Conservation (phyloP, 2,329 filamentous ascomycete genomes). For the Phyllosticta paracitricarpa region DNA sequence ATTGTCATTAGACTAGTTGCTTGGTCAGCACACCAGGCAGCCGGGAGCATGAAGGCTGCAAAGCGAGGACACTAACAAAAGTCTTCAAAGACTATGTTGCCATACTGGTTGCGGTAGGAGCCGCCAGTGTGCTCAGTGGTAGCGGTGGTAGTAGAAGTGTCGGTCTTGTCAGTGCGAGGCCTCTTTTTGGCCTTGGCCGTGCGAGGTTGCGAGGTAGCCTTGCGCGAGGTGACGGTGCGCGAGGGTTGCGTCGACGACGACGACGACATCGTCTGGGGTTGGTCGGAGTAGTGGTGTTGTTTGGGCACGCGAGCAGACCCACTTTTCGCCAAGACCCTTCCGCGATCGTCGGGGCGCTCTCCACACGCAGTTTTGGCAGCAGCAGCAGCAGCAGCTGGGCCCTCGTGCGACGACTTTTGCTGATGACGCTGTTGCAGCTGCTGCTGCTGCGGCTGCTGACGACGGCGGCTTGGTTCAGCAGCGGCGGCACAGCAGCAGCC, state of each 20-base stretch:
- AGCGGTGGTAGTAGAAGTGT: neutral
- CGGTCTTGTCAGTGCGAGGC: neutral
- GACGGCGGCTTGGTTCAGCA: slow-evolving; percentile 2
- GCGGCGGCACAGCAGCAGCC: neutral
- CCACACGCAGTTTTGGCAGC: neutral
- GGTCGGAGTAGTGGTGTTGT: neutral
- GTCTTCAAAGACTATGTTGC: slow-evolving; percentile 9
- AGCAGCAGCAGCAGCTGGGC: neutral
- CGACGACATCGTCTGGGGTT: neutral
- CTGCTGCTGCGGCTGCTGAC: slow-evolving; percentile 2
- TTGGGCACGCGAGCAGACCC: neutral
- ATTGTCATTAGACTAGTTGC: neutral
- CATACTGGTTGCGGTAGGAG: slow-evolving; percentile 6
- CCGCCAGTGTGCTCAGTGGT: neutral
- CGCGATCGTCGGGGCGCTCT: neutral
- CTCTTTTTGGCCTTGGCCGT: neutral
- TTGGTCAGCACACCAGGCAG: neutral
- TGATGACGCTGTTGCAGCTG: neutral
- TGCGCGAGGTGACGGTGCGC: neutral
- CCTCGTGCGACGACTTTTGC: neutral
- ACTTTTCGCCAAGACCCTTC: neutral
- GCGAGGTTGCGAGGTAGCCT: neutral
- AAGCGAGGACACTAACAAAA: slow-evolving; percentile 3
- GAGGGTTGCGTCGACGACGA: neutral
- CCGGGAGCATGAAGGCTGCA: neutral